Evolutionary conservation across 106 monocot genomes (phyloP).

Genomic region (Allium cepa): DNA sequence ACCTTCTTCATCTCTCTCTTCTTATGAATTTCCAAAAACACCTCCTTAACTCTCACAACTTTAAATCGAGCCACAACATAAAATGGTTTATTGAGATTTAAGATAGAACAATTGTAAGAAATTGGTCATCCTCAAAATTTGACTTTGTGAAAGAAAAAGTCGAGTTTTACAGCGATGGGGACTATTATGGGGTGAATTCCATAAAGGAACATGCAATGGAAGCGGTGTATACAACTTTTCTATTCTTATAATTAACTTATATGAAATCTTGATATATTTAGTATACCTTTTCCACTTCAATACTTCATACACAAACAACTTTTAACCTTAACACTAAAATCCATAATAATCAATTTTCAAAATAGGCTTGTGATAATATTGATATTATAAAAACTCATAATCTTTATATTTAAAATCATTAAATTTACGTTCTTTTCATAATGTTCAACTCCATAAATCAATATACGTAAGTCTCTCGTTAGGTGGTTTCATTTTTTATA

Average conservation of each 20-base stretch:
- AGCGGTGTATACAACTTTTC: slow-evolving; percentile 36
- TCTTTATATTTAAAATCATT: too few species aligned
- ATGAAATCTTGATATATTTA: too few species aligned
- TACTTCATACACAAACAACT: background rate
- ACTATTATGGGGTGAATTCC: slow-evolving; percentile 34
- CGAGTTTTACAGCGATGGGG: slow-evolving; percentile 41
- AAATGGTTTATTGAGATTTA: slow-evolving; percentile 60
- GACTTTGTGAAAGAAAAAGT: slow-evolving; percentile 27
- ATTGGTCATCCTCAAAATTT: background rate
- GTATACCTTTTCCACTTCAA: too few species aligned
- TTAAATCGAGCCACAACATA: slow-evolving; percentile 11
- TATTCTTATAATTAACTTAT: background rate
- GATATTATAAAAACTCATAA: too few species aligned
- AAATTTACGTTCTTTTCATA: too few species aligned
- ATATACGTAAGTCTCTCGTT: too few species aligned
- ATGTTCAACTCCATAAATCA: too few species aligned
- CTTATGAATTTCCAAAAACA: background rate
- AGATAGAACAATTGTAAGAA: background rate
- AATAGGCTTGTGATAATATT: too few species aligned
- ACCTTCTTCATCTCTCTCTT: background rate
- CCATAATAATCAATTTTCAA: too few species aligned
- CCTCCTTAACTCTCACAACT: background rate
- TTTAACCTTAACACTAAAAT: background rate
- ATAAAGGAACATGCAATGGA: slow-evolving; percentile 27
- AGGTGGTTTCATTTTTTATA: too few species aligned